Conservation (phyloP, 371 early-diverging fungal genomes). For the Mycotypha africana region DNA sequence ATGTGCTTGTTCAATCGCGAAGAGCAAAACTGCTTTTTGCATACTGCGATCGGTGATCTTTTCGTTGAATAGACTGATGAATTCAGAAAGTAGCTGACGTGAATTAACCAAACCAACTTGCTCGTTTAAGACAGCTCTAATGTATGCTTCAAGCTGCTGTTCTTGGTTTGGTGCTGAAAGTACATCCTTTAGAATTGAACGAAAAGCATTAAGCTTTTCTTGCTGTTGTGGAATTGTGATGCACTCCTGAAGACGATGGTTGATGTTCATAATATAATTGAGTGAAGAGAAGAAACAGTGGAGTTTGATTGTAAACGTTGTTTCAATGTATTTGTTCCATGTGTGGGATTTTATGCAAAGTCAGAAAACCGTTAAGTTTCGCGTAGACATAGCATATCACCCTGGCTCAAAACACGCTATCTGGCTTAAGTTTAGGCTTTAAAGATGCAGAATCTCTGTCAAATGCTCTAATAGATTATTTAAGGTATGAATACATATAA, state of each 20-base stretch:
- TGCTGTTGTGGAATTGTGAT: slow-evolving; percentile 33
- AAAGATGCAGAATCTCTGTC: too few species aligned
- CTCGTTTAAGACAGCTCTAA: slow-evolving; percentile 67
- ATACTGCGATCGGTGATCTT: slow-evolving; percentile 32
- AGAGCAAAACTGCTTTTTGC: slow-evolving; percentile 48
- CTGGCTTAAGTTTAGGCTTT: too few species aligned
- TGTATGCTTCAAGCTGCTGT: slow-evolving; percentile 33
- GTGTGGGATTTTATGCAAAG: too few species aligned
- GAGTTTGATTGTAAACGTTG: too few species aligned
- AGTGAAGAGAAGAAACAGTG: too few species aligned
- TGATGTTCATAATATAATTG: slow-evolving; percentile 37
- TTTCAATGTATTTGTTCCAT: too few species aligned
- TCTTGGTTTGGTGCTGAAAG: slow-evolving; percentile 15
- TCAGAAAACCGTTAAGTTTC: too few species aligned
- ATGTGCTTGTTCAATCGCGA: slow-evolving; percentile 56
- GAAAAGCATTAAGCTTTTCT: slow-evolving; percentile 36
- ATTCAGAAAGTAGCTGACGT: slow-evolving; percentile 68
- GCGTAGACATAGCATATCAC: too few species aligned
- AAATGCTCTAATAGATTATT: too few species aligned
- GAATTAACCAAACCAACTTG: slow-evolving; percentile 71
- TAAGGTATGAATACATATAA: too few species aligned
- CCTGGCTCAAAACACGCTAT: too few species aligned
- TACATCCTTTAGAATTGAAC: slow-evolving; percentile 23
- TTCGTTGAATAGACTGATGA: slow-evolving; percentile 34
- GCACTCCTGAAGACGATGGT: slow-evolving; percentile 23